Conservation (phyloP, 306 rosid species). For the Leucaena leucocephala region DNA sequence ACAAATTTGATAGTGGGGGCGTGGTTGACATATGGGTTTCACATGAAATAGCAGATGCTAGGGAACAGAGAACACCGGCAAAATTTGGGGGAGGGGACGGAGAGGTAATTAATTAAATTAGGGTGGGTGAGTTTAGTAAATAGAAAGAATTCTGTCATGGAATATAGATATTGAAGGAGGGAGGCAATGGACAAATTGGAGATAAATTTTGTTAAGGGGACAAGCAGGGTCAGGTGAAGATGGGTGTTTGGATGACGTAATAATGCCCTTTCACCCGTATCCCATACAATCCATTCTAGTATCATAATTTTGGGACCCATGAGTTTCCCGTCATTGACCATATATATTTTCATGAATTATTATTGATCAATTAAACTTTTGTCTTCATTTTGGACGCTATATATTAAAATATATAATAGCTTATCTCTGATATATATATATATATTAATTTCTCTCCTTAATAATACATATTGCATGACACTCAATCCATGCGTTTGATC, state of each 20-base stretch:
- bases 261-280: slow-evolving; percentile 48
- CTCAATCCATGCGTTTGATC: slow-evolving; percentile 22
- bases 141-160: background rate
- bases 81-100: background rate
- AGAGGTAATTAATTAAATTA: background rate
- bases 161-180: background rate
- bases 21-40: slow-evolving; percentile 66
- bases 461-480: background rate
- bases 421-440: too few relatives aligned
- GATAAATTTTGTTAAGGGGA: slow-evolving; percentile 40
- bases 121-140: background rate
- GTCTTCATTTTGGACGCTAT: slow-evolving; percentile 50
- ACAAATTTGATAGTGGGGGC: slow-evolving; percentile 59
- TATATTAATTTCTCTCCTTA: background rate
- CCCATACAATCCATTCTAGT: slow-evolving; percentile 46
- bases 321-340: slow-evolving; percentile 43
- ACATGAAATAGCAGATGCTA: slow-evolving; percentile 55
- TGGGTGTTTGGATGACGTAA: slow-evolving; percentile 50
- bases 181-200: background rate
- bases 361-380: slow-evolving; percentile 61
- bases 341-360: slow-evolving; percentile 32
- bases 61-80: slow-evolving; percentile 49
- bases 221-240: slow-evolving; percentile 66
- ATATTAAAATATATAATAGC: too few relatives aligned
- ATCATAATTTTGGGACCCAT: slow-evolving; percentile 49